These are phyloP conservation scores for Penicillium turbatum DNA, from an alignment of 495 filamentous ascomycete species.

Conservation along the genomic window DNA sequence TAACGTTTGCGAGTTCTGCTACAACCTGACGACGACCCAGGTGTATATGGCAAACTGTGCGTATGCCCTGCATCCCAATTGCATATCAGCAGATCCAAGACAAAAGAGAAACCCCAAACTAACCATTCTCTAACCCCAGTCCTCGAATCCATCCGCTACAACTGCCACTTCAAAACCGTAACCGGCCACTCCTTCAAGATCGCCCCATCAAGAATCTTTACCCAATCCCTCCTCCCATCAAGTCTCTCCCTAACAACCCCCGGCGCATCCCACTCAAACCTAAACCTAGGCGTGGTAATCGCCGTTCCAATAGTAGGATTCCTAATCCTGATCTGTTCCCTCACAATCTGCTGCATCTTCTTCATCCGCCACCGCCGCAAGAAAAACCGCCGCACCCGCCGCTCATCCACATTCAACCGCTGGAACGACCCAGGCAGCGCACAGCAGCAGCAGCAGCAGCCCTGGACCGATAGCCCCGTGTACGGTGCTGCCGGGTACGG, in stretches of 20 bases:
- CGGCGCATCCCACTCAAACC: constrained; percentile 17
- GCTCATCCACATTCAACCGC: constrained; percentile 21
- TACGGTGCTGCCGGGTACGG: constrained; percentile 6
- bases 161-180: constrained; percentile 42
- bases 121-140: constrained; percentile 26
- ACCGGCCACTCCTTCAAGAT: constrained; percentile 38
- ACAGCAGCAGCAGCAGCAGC: constrained; percentile 14
- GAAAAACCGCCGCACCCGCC: constrained; percentile 20
- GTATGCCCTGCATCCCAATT: constrained; percentile 15
- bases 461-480: constrained; percentile 18
- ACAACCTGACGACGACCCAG: constrained; percentile 40
- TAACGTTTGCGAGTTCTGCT: constrained; percentile 43
- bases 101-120: neutral
- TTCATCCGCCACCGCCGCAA: constrained; percentile 38
- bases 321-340: constrained; percentile 28
- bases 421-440: constrained; percentile 28
- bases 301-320: constrained; percentile 44
- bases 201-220: constrained; percentile 43
- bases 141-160: constrained; percentile 47
- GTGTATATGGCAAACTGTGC: constrained; percentile 49
- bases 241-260: constrained; percentile 27
- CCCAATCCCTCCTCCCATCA: constrained; percentile 36
- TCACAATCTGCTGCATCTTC: constrained; percentile 34
- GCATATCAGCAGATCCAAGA: neutral
- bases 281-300: constrained; percentile 43